phyloP scores from a whole-genome alignment of 2,329 filamentous ascomycete genomes.

The Ophiostoma piceae region DNA sequence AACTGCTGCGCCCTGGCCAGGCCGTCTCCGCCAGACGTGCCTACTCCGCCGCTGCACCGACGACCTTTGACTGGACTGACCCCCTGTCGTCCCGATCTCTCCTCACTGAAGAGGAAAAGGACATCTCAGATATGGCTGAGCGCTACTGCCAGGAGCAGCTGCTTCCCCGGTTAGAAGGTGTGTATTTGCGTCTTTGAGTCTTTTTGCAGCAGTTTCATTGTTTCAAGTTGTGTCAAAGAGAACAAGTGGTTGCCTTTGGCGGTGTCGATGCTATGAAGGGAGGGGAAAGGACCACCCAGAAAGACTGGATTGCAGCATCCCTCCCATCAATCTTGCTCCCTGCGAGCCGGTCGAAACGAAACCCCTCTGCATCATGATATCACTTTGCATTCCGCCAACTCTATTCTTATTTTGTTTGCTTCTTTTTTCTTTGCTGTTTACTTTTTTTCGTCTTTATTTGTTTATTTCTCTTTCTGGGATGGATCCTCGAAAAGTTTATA shows the following conservation, averaged over 20 bases:
- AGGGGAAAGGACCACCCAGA: constrained; percentile 2
- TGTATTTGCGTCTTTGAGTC: constrained; percentile 29
- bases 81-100: constrained; percentile 70
- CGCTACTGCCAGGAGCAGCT: constrained; percentile 90
- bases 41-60: constrained; percentile 22
- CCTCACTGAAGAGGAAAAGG: constrained; percentile 83
- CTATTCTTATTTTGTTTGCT: not conserved
- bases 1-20: constrained; percentile 23
- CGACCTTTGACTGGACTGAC: constrained; percentile 82
- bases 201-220: not conserved
- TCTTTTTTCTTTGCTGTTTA: not conserved
- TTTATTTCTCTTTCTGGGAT: not conserved
- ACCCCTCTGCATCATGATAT: not conserved
- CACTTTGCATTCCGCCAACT: constrained; percentile 9
- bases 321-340: constrained; percentile 17
- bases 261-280: constrained; percentile 10
- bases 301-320: constrained; percentile 16
- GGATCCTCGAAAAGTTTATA: not conserved
- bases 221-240: not conserved
- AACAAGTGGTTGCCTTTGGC: not conserved
- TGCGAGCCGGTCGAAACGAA: not conserved
- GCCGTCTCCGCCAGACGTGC: constrained; percentile 19
- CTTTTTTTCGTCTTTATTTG: not conserved
- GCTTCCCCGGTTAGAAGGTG: constrained; percentile 79
- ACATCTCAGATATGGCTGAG: constrained; percentile 85